Base-by-base conservation (phyloP, 1,284 basidiomycete genomes). In the Leccinum ponderosum region DNA sequence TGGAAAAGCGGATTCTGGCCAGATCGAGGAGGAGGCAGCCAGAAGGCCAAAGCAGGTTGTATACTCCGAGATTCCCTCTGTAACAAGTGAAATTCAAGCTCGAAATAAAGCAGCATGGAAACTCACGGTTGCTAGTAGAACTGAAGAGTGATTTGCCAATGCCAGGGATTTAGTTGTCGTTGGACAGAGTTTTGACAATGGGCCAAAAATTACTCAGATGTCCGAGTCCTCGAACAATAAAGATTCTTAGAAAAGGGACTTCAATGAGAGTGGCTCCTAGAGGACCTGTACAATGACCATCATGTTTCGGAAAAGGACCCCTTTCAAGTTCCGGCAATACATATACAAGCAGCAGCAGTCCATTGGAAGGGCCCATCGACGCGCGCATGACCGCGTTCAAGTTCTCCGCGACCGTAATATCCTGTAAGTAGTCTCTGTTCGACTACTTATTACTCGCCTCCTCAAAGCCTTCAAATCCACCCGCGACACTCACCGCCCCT, bases 351-450 rank as follows among this genome's bases (percentile, higher is more conserved):
- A 25, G 25, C 25, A 25, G 25, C 25, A 25, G 25, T 25, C 25
- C 25, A 25, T 25, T 25, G 25, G 25, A 25, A 25, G 25, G 25
- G 25, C 4, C 25, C 25, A 25, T 25, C 25, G 25, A 25, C 25
- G 25, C 25, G 25, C 25, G 27, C 27, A 7, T 33, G 31, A 33
- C 31, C 31, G 31, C 31, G 25, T 25, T 25, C 25, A 25, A 11
- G 79, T 91, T 59, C 77, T 90, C 56, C 78, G 89, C 3, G 90
- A 93, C 73, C 77, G 89, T 42, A 90, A 93, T 66, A 92, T 39
- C 15, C 15, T 39, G 37, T 39, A n/a, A 15, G 37, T n/a, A n/a
- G 4, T 39, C 15, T n/a, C 15, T n/a, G 37, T 39, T 39, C 37
- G 7, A 7, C 15, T 8, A 37, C 14, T 25, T 25, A 25, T 25